These are phyloP conservation scores for Colletotrichum spinosum DNA, from an alignment of 2,329 filamentous ascomycete species.

Conservation along the genomic window DNA sequence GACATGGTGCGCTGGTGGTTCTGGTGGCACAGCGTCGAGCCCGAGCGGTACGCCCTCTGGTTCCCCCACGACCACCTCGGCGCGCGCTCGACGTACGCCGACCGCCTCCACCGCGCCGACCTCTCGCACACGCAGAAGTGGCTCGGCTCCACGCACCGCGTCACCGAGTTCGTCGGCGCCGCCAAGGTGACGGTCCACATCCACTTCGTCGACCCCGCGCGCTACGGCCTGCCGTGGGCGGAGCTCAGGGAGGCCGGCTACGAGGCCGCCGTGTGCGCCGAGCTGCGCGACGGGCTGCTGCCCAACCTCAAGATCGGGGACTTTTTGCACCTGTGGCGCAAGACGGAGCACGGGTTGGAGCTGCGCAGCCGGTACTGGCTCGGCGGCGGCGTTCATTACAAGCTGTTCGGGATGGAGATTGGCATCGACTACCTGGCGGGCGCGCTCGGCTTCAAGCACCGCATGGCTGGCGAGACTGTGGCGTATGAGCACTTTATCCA, in stretches of 20 bases:
- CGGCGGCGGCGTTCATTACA: constrained; percentile 28
- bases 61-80: constrained; percentile 29
- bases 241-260: constrained; percentile 28
- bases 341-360: constrained; percentile 27
- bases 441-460: constrained; percentile 22
- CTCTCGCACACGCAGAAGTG: constrained; percentile 34
- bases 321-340: constrained; percentile 32
- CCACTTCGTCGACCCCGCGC: constrained; percentile 31
- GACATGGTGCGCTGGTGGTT: constrained; percentile 36
- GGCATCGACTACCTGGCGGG: constrained; percentile 31
- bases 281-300: constrained; percentile 20
- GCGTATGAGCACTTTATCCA: constrained; percentile 35
- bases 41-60: constrained; percentile 36
- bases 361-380: constrained; percentile 32
- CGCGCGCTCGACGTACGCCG: constrained; percentile 24
- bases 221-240: constrained; percentile 30
- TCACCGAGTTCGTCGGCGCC: constrained; percentile 30
- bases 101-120: constrained; percentile 29
- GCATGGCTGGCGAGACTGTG: constrained; percentile 25
- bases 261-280: constrained; percentile 25
- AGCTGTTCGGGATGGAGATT: constrained; percentile 24
- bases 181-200: constrained; percentile 29
- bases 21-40: constrained; percentile 36
- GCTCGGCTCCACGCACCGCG: constrained; percentile 34
- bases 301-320: constrained; percentile 32